These are phyloP conservation scores for Antitrichia curtipendula DNA, from an alignment of 225 moss, liverwort and hornwort species.

Conservation along the genomic window DNA sequence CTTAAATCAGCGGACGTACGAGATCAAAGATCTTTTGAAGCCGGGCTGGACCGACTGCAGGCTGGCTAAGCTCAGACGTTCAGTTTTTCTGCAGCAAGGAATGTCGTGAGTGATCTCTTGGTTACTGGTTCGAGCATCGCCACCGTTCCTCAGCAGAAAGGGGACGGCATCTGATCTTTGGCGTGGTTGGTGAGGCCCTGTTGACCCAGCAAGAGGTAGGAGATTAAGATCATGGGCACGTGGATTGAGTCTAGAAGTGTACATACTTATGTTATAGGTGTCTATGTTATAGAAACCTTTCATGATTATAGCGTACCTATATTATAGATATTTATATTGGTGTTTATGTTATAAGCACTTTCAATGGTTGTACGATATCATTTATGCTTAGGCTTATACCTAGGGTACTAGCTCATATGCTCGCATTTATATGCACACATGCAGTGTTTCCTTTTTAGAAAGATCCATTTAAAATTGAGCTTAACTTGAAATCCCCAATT, in stretches of 20 bases:
- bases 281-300: rapidly evolving
- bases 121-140: background rate
- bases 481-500: background rate
- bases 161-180: background rate
- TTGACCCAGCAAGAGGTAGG: background rate
- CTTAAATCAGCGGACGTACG: background rate
- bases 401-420: rapidly evolving
- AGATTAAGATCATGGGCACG: no score
- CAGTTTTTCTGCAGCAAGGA: background rate
- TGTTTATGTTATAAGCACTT: background rate
- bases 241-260: no score
- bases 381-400: background rate
- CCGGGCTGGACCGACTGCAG: background rate
- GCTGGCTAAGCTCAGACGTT: background rate
- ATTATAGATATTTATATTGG: rapidly evolving
- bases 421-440: background rate
- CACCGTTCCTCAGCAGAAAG: background rate
- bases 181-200: background rate
- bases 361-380: background rate
- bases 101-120: background rate
- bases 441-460: rapidly evolving
- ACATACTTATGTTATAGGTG: background rate
- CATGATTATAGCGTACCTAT: background rate
- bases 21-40: background rate
- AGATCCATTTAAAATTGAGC: background rate